Conservation (phyloP, 345 rosid genomes). For the Salix koriyanagi region DNA sequence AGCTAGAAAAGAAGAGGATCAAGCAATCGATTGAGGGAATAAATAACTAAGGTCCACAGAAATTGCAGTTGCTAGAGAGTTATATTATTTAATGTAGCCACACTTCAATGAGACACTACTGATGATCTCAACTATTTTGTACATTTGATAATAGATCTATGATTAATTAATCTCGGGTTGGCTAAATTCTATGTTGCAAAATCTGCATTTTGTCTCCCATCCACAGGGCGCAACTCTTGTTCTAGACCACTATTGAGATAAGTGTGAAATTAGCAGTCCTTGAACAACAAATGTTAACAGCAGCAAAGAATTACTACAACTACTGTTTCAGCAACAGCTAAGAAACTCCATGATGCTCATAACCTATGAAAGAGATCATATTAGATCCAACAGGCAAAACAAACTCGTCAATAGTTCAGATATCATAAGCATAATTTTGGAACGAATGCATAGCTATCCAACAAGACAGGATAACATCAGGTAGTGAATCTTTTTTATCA, state of each 20-base stretch:
- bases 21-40: not conserved
- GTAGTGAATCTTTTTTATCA: not conserved
- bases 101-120: too few relatives aligned
- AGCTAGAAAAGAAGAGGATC: not conserved
- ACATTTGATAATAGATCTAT: too few relatives aligned
- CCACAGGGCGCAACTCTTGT: too few relatives aligned
- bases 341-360: not conserved
- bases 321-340: not conserved
- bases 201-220: too few relatives aligned
- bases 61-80: too few relatives aligned
- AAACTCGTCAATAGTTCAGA: not conserved
- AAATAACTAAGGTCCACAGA: not conserved
- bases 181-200: too few relatives aligned
- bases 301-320: not conserved
- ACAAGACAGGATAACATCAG: not conserved
- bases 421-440: not conserved
- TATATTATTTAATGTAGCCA: too few relatives aligned
- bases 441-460: not conserved
- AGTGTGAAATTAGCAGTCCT: too few relatives aligned
- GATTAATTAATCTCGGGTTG: too few relatives aligned
- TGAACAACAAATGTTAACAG: too few relatives aligned
- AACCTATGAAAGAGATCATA: not conserved
- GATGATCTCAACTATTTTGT: too few relatives aligned
- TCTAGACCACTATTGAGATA: too few relatives aligned
- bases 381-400: not conserved